Evolutionary conservation across 2,329 filamentous ascomycete species (phyloP), one percentile per base, ranked within the genome.

Genomic region (Ophiostoma himal-ulmi): DNA sequence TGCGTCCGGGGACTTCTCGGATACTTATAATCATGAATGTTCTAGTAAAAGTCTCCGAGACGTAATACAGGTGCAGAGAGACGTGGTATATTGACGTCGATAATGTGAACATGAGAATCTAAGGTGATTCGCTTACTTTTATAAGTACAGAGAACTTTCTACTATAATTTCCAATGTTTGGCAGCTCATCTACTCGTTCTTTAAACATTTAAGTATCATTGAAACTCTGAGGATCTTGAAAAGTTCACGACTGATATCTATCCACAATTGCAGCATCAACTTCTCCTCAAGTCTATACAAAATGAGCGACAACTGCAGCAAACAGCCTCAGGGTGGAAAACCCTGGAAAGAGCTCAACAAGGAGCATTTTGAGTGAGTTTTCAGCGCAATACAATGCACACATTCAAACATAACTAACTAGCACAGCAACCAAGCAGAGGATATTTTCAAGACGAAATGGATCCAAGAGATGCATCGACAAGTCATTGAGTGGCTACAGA

Each of bases 281-380:
- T 20, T 20, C 57, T 17, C 5, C 17, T n/a, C 5, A n/a, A 1
- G 17, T 20, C 1, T 17, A 14, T 10, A n/a, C 5, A 37, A n/a
- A 20, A 64, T 64, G 60, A 22, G 34, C 30, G 60, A n/a, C 1
- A 64, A 37, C 60, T 39, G 34, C 60, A 5, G 34, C 20, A 64
- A n/a, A 1, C 14, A 37, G 11, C 7, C 64, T n/a, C 44, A 57
- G 14, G 70, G 67, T 41, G 70, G 71, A 68, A 64, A 64, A 34
- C 68, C 71, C 20, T 70, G 70, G 71, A 72, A 70, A 34, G 37
- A 74, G 54, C 26, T 67, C 30, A 74, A 74, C 69, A 71, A 71
- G 37, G 73, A 73, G 36, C 71, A 74, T 6, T 74, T 34, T 30
- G 71, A 74, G 73, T 73, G 37, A 22, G 71, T 64, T 1, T 20